Evolutionary conservation across 495 filamentous ascomycete genomes (phyloP), one percentile per base, ranked within the genome.

Genomic region (Podospora tetraspora): DNA sequence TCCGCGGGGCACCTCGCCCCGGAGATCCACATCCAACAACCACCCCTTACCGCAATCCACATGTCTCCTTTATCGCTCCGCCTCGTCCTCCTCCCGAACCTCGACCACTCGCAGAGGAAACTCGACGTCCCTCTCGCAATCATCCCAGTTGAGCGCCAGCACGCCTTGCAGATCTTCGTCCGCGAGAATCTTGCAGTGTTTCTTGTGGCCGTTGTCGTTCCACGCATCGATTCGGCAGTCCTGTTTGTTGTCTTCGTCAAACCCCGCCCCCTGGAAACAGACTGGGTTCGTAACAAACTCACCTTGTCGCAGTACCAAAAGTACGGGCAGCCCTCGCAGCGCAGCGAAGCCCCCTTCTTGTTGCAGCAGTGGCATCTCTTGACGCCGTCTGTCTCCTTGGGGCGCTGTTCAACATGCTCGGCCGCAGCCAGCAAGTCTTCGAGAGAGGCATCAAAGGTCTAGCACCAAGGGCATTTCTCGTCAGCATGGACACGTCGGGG

Each of bases 1-100:
- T 76, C 74, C 70, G 74, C 72, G 72, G 72, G 70, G 62, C 63
- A 61, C 2, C 43, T n/a, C 5, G 6, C 43, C 43, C 43, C 43
- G 43, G 43, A 52, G 43, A 52, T 52, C 43, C 43, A 52, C 43
- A 52, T 19, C 19, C 43, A 52, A 52, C 43, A 52, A 52, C n/a
- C 43, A 52, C 43, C 43, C 43, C 43, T 52, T 19, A 52, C n/a
- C 43, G 19, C 16, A n/a, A 52, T 19, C 16, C 43, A 43, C 43
- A 52, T n/a, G 34, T 4, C 34, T 43, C 34, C 34, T 52, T n/a
- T n/a, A 52, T 52, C 37, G 37, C 37, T 10, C 11, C 16, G 12
- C 34, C 34, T 16, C 37, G 3, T 52, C 43, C 19, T 52, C 16
- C 1, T n/a, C 16, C 37, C 0, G 19, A 52, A 52, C 43, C 43